Percentiles rank a stretch among this genome's conserved stretches.
These are phyloP conservation scores for Lippia alba DNA, from an alignment of 305 asterid genomes.

Conservation along the genomic window DNA sequence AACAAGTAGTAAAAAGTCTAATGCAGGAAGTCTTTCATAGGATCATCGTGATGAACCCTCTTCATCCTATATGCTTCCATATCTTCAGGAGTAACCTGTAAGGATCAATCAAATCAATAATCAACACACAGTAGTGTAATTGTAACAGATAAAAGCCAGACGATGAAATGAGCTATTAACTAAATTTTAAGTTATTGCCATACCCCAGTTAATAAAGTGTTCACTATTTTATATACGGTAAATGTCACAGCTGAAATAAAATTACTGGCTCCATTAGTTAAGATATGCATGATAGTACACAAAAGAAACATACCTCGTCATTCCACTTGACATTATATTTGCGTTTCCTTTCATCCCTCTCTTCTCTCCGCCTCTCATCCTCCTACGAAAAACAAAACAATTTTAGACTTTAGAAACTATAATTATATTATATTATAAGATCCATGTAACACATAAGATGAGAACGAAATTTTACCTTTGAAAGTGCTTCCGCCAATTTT, in stretches of 20 bases:
- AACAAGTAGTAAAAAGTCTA: slow-evolving; percentile 24
- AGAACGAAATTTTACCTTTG: slow-evolving; percentile 59
- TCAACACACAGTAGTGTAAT: background rate
- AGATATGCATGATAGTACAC: background rate
- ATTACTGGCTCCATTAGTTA: no score
- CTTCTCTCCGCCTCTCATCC: slow-evolving; percentile 84
- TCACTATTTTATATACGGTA: no score
- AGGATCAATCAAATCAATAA: background rate
- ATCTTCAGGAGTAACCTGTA: slow-evolving; percentile 83
- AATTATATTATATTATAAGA: background rate
- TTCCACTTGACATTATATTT: slow-evolving; percentile 93
- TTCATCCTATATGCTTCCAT: slow-evolving; percentile 92
- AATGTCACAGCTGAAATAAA: background rate
- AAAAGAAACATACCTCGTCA: slow-evolving; percentile 61
- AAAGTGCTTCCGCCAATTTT: slow-evolving; percentile 73
- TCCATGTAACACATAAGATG: no score
- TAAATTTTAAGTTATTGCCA: no score
- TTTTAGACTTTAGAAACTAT: background rate
- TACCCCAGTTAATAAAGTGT: no score
- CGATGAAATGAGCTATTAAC: no score
- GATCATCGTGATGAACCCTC: slow-evolving; percentile 84
- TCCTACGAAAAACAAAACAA: slow-evolving; percentile 52
- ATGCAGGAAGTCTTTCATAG: slow-evolving; percentile 79
- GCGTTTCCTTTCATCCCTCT: slow-evolving; percentile 89
- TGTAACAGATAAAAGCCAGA: no score